Evolutionary conservation across 345 rosid genomes (phyloP).

Genomic region (Geranium brycei): DNA sequence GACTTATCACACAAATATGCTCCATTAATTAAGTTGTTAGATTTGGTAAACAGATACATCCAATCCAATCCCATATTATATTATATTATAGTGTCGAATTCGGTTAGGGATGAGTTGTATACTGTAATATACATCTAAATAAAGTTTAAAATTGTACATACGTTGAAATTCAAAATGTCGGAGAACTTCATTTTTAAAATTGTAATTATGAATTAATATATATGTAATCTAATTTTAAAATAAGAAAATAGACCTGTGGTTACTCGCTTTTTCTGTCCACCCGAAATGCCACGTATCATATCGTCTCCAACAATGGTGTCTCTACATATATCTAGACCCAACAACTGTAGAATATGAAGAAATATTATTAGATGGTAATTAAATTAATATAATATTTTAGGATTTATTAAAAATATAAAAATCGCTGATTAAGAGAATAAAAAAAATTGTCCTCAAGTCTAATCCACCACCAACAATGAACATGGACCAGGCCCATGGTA

Average conservation of each 20-base stretch:
- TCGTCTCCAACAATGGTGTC: conserved; percentile 74
- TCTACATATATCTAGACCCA: conserved; percentile 79
- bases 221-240: too few relatives aligned
- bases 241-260: conserved; percentile 50
- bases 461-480: neutral
- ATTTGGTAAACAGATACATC: conserved; percentile 1
- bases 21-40: neutral
- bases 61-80: neutral
- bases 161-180: too few relatives aligned
- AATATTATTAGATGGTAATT: neutral
- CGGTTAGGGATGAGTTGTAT: too few relatives aligned
- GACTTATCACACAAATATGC: neutral
- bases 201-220: too few relatives aligned
- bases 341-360: conserved; percentile 30
- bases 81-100: too few relatives aligned
- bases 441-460: too few relatives aligned
- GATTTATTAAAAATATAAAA: too few relatives aligned
- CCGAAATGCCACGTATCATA: conserved; percentile 77
- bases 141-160: too few relatives aligned
- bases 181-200: too few relatives aligned
- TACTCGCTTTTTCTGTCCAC: conserved; percentile 80
- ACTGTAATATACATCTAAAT: too few relatives aligned
- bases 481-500: neutral
- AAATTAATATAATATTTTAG: neutral
- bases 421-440: too few relatives aligned